These are phyloP conservation scores for Plantago lanceolata DNA, from an alignment of 305 asterid genomes.

Conservation along the genomic window DNA sequence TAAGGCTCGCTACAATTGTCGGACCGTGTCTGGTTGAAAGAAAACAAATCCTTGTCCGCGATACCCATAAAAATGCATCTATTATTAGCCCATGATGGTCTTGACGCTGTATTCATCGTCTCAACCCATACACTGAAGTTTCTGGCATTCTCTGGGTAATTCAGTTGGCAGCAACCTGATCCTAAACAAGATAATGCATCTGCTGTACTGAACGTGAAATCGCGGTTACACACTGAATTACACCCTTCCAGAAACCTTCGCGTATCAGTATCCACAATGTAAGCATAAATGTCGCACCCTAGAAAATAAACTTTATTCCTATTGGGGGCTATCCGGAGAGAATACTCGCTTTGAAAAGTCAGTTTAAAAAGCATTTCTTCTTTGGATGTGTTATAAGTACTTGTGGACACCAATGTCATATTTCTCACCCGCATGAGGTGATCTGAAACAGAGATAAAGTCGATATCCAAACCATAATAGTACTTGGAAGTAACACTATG, in stretches of 20 bases:
- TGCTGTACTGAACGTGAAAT: slow-evolving; percentile 16
- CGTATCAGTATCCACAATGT: not conserved
- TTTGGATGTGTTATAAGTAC: too few relatives aligned
- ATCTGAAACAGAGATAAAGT: not conserved
- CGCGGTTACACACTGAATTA: slow-evolving; percentile 26
- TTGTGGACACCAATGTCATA: too few relatives aligned
- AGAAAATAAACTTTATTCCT: not conserved
- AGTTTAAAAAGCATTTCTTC: too few relatives aligned
- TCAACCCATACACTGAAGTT: slow-evolving; percentile 7
- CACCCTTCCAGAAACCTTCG: slow-evolving; percentile 18
- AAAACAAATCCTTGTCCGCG: slow-evolving; percentile 12
- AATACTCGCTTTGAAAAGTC: too few relatives aligned
- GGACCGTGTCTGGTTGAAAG: not conserved
- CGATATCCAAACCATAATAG: not conserved
- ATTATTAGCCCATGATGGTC: not conserved
- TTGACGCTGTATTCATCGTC: fast-evolving
- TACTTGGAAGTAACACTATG: not conserved
- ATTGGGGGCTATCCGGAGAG: not conserved
- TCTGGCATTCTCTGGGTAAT: slow-evolving; percentile 28
- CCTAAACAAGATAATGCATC: slow-evolving; percentile 26
- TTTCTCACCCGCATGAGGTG: not conserved
- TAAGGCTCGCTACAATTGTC: not conserved
- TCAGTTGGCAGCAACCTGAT: slow-evolving; percentile 36
- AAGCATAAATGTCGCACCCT: not conserved
- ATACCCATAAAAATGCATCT: slow-evolving; percentile 25